Evolutionary conservation across 768 basidiomycete genomes (phyloP).

Genomic region (Suillus luteus): DNA sequence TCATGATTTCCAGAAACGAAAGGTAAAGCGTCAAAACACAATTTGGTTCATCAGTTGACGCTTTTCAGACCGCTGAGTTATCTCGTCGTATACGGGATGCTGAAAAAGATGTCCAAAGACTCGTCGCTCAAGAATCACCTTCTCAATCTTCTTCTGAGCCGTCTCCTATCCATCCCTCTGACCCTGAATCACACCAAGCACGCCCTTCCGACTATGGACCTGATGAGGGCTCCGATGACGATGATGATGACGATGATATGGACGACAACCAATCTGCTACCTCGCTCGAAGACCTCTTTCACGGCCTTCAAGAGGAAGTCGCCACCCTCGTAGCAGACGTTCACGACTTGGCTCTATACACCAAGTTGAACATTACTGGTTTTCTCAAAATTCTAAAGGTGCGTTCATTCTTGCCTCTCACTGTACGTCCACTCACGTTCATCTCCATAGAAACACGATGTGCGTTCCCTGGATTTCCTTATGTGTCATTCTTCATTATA

Average conservation of each 20-base stretch:
- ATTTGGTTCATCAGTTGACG: neutral
- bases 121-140: conserved; percentile 61
- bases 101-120: conserved; percentile 75
- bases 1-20: conserved; percentile 88
- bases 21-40: conserved; percentile 49
- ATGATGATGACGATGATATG: conserved; percentile 48
- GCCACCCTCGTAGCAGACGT: conserved; percentile 93
- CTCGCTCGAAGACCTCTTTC: conserved; percentile 84
- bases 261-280: conserved; percentile 60
- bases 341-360: conserved; percentile 88
- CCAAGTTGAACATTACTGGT: conserved; percentile 97
- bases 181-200: conserved; percentile 58
- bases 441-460: conserved; percentile 83
- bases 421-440: conserved; percentile 8
- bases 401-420: conserved; percentile 16
- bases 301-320: conserved; percentile 88
- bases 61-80: conserved; percentile 72
- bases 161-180: conserved; percentile 34
- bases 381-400: conserved; percentile 99
- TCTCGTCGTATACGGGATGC: conserved; percentile 79
- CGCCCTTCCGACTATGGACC: conserved; percentile 47
- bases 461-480: conserved; percentile 35
- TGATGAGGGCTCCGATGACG: conserved; percentile 67
- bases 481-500: conserved; percentile 5
- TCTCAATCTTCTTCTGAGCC: conserved; percentile 26